Percentiles rank a stretch among this genome's conserved stretches.
phyloP scores from a whole-genome alignment of 306 rosid genomes.

The Cicer chorassanicum region DNA sequence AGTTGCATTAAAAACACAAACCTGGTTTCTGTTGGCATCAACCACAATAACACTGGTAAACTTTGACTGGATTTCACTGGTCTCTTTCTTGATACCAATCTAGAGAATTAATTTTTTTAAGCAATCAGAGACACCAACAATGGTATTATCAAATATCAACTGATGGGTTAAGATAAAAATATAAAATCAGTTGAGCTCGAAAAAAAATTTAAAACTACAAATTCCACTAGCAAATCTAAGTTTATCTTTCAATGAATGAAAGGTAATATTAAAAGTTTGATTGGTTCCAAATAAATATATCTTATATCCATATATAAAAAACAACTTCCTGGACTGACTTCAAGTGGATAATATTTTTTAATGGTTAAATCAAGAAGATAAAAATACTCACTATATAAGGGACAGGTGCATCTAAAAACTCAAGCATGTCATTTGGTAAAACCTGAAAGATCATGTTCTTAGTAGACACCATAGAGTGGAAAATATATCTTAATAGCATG shows the following conservation, averaged over 20 bases:
- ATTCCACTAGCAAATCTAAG: conserved; percentile 32
- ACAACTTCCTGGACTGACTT: conserved; percentile 27
- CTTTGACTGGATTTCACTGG: conserved; percentile 84
- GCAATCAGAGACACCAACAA: conserved; percentile 42
- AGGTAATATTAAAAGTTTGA: conserved; percentile 9
- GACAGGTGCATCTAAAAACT: conserved; percentile 98
- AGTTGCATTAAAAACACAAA: conserved; percentile 40
- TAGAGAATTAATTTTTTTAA: conserved; percentile 45
- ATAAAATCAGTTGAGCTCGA: conserved; percentile 26
- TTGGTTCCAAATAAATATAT: conserved; percentile 32
- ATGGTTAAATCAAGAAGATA: conserved; percentile 29
- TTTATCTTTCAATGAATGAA: conserved; percentile 35
- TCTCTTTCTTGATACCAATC: conserved; percentile 88
- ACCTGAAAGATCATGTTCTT: conserved; percentile 61
- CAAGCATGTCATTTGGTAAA: conserved; percentile 96
- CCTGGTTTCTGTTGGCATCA: conserved; percentile 94
- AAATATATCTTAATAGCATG: conserved; percentile 21
- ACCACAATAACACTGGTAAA: conserved; percentile 68
- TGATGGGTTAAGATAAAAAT: conserved; percentile 29
- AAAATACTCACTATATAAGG: conserved; percentile 83
- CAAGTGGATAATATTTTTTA: conserved; percentile 33
- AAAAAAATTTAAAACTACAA: conserved; percentile 33
- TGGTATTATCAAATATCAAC: conserved; percentile 29
- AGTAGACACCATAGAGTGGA: conserved; percentile 39
- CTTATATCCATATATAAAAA: conserved; percentile 29